Conservation (phyloP, 169 alveolate species). For the Cryptosporidium parvum region DNA sequence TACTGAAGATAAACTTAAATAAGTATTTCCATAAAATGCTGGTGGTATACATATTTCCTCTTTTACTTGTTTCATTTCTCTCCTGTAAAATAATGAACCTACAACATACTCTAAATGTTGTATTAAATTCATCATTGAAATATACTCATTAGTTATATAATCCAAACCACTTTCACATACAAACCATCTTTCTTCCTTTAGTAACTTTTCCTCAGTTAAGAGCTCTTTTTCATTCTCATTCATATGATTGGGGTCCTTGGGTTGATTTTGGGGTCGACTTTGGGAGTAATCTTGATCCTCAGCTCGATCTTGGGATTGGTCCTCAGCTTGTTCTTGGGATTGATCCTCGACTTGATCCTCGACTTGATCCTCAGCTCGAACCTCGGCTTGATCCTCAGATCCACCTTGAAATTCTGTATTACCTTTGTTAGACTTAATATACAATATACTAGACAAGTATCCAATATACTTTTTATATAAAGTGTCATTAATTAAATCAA, state of each 20-base stretch:
- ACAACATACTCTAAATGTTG: slow-evolving; percentile 10
- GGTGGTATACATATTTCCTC: slow-evolving; percentile 42
- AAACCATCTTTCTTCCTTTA: neutral
- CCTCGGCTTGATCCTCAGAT: neutral
- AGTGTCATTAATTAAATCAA: slow-evolving; percentile 8
- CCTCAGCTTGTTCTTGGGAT: too few relatives aligned
- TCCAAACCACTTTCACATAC: neutral
- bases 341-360: neutral
- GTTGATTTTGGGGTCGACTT: too few relatives aligned
- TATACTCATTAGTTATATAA: neutral
- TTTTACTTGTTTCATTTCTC: slow-evolving; percentile 58
- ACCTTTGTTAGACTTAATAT: neutral
- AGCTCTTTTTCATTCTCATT: neutral
- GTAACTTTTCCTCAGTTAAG: neutral
- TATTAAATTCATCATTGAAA: slow-evolving; percentile 16
- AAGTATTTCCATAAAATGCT: slow-evolving; percentile 53
- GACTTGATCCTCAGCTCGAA: neutral
- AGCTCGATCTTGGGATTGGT: too few relatives aligned
- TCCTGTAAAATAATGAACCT: slow-evolving; percentile 50
- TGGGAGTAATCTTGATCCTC: too few relatives aligned
- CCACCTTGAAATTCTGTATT: neutral
- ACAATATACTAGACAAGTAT: neutral
- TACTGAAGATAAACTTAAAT: slow-evolving; percentile 72
- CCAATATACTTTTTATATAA: slow-evolving; percentile 30
- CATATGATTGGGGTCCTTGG: neutral